Conservation (phyloP, 345 rosid species). For the Salix caprea region DNA sequence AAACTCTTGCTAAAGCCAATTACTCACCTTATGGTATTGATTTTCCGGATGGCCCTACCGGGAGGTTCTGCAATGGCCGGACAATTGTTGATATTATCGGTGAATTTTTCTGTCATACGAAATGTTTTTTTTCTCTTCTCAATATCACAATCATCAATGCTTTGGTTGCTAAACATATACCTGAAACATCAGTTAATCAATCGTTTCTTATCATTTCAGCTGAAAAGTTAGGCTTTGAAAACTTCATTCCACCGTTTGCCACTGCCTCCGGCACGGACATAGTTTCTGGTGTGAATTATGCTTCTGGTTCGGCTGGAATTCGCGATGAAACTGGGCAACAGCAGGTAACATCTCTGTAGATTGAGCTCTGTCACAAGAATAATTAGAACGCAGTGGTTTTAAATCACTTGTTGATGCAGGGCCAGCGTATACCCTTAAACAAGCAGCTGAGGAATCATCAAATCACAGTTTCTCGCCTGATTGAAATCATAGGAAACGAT, state of each 20-base stretch:
- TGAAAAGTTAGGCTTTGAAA: slow-evolving; percentile 3
- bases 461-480: slow-evolving; percentile 10
- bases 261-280: neutral
- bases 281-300: slow-evolving; percentile 11
- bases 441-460: slow-evolving; percentile 1
- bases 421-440: neutral
- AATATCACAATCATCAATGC: neutral
- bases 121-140: neutral
- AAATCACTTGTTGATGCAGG: neutral
- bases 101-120: neutral
- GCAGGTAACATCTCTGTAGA: neutral
- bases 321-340: slow-evolving; percentile 3
- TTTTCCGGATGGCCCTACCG: slow-evolving; percentile 15
- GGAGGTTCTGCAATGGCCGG: slow-evolving; percentile 16
- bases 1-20: slow-evolving; percentile 6
- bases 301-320: slow-evolving; percentile 11
- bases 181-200: no score
- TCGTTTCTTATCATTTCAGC: neutral
- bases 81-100: slow-evolving; percentile 12
- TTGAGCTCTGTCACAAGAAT: no score
- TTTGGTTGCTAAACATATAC: no score
- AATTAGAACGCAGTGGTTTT: no score
- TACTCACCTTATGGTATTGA: slow-evolving; percentile 13
- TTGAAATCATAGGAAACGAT: neutral
- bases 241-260: neutral